Evolutionary conservation across 257 asterid species (phyloP).

Genomic region (Gentiana macrophylla): DNA sequence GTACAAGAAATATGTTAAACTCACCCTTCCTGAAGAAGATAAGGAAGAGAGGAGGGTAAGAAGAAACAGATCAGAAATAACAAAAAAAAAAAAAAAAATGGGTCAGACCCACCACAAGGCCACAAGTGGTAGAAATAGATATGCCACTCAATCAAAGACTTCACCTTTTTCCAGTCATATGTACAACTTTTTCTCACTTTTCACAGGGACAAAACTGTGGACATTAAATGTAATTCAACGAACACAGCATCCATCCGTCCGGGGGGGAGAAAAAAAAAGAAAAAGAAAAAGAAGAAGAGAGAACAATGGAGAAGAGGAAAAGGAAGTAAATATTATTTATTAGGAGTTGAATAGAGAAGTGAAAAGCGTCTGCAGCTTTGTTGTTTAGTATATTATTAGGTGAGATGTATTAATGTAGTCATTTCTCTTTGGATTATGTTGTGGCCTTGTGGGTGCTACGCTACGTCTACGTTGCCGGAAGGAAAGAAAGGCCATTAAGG

Average conservation of each 20-base stretch:
- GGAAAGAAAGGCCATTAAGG: not conserved
- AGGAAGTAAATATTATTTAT: conserved; percentile 2
- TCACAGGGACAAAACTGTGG: conserved; percentile 7
- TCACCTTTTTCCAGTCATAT: conserved; percentile 4
- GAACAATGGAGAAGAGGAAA: not conserved
- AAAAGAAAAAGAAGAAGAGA: conserved; percentile 3
- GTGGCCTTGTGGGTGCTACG: not conserved
- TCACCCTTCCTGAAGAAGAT: conserved; percentile 8
- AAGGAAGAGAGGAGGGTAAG: conserved; percentile 10
- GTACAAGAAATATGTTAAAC: conserved; percentile 10
- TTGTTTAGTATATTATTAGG: conserved; percentile 5
- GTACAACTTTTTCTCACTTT: not conserved
- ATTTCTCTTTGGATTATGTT: no score
- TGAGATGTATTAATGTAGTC: not conserved
- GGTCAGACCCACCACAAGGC: conserved; percentile 14
- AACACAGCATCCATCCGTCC: conserved; percentile 2
- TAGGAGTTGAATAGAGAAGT: not conserved
- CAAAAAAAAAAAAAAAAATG: conserved; percentile 4
- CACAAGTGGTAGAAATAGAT: not conserved
- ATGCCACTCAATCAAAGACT: conserved; percentile 1
- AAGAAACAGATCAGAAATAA: conserved; percentile 24
- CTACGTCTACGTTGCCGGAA: not conserved
- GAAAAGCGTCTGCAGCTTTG: conserved; percentile 10
- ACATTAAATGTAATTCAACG: conserved; percentile 28
- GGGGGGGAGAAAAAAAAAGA: not conserved